phyloP scores from a whole-genome alignment of 441 rosid species.

The Bocquillonia castaneifolia region DNA sequence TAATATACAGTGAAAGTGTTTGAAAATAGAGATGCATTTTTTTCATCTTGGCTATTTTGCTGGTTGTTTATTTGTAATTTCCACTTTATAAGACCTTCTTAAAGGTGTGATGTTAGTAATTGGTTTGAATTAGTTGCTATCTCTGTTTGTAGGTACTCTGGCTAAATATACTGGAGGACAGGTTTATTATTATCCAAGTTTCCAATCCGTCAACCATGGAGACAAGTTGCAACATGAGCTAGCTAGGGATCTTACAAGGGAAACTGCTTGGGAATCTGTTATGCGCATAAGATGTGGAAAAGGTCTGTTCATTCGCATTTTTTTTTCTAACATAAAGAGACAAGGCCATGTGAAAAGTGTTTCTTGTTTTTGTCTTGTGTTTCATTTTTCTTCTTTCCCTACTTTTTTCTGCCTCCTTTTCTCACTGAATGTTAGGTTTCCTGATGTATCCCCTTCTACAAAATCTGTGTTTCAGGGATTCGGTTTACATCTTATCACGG shows the following conservation, averaged over 20 bases:
- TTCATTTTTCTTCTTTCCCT: not conserved
- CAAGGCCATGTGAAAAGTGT: not conserved
- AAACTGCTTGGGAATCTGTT: conserved; percentile 99
- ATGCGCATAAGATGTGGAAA: conserved; percentile 99
- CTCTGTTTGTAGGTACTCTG: conserved; percentile 54
- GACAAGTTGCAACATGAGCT: conserved; percentile 87
- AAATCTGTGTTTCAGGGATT: conserved; percentile 51
- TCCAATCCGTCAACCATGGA: conserved; percentile 67
- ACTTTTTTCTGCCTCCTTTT: not conserved
- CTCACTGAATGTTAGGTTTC: not conserved
- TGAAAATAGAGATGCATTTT: not conserved
- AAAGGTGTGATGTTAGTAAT: not conserved
- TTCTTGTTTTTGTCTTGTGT: not conserved
- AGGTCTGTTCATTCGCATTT: conserved; percentile 41
- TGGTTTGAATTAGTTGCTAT: conserved; percentile 8
- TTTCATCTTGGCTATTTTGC: not conserved
- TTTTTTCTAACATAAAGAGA: not conserved
- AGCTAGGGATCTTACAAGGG: conserved; percentile 92
- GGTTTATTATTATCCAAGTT: conserved; percentile 84
- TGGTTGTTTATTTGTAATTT: not conserved
- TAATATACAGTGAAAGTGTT: not conserved
- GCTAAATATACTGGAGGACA: conserved; percentile 99
- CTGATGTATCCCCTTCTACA: conserved; percentile 26
- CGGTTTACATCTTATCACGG: conserved; percentile 96
- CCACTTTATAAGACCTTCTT: not conserved